These are phyloP conservation scores for Tetrapyrgos nigripes DNA, from an alignment of 1,284 basidiomycete genomes.

Conservation along the genomic window DNA sequence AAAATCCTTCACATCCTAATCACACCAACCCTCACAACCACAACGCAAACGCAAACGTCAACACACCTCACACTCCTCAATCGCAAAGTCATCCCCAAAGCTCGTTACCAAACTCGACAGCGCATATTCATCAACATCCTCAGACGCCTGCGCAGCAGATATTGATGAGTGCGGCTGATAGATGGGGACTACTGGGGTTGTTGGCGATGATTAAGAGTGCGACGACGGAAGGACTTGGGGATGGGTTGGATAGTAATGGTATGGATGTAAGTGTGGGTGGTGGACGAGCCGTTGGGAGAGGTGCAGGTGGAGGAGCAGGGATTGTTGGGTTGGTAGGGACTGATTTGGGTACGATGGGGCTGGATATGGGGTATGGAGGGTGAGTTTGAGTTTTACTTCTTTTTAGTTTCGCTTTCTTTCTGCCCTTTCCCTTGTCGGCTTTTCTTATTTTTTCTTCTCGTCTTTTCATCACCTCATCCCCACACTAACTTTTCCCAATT, in stretches of 20 bases:
- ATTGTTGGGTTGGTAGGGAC: slow-evolving; percentile 89
- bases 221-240: too few relatives aligned
- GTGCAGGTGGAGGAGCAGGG: slow-evolving; percentile 87
- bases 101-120: slow-evolving; percentile 38
- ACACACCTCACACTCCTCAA: slow-evolving; percentile 27
- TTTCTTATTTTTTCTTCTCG: slow-evolving; percentile 13
- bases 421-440: slow-evolving; percentile 14
- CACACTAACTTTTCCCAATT: too few relatives aligned
- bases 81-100: slow-evolving; percentile 31
- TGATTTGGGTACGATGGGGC: slow-evolving; percentile 91
- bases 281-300: slow-evolving; percentile 51
- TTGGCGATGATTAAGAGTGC: slow-evolving; percentile 92
- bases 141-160: slow-evolving; percentile 96
- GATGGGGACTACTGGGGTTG: slow-evolving; percentile 92
- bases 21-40: slow-evolving; percentile 1
- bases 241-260: too few relatives aligned
- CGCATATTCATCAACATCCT: slow-evolving; percentile 56
- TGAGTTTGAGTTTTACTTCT: too few relatives aligned
- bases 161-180: slow-evolving; percentile 91
- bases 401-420: slow-evolving; percentile 41
- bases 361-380: slow-evolving; percentile 89
- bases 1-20: not conserved
- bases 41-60: slow-evolving; percentile 1
- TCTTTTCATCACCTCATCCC: too few relatives aligned
- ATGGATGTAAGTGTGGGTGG: too few relatives aligned